Percentiles rank a stretch among this genome's conserved stretches.
These are phyloP conservation scores for Yamadazyma triangularis DNA, from an alignment of 1,139 yeast genomes.

Conservation along the genomic window DNA sequence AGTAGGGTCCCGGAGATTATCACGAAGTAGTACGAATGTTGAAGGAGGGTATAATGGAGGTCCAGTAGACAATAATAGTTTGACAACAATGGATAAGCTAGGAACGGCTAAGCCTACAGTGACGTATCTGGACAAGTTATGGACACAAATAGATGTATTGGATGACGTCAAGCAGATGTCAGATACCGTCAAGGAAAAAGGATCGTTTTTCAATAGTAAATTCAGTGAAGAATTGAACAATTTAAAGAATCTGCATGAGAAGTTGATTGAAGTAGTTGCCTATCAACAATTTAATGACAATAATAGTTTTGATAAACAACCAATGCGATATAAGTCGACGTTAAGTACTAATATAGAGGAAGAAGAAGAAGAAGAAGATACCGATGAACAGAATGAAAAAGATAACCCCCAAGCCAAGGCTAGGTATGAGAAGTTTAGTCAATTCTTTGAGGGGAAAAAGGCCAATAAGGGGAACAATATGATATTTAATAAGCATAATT, in stretches of 20 bases:
- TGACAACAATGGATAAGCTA: constrained; percentile 38
- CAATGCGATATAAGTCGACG: constrained; percentile 18
- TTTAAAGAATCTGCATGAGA: constrained; percentile 58
- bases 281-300: constrained; percentile 25
- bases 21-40: constrained; percentile 24
- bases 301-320: constrained; percentile 11
- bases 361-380: constrained; percentile 9
- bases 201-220: constrained; percentile 58
- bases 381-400: no score
- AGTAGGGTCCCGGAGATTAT: constrained; percentile 16
- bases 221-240: constrained; percentile 54
- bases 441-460: constrained; percentile 17
- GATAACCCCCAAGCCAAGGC: neutral
- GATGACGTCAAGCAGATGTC: constrained; percentile 76
- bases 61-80: constrained; percentile 22
- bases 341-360: constrained; percentile 3
- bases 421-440: constrained; percentile 15
- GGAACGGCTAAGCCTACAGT: constrained; percentile 49
- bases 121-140: constrained; percentile 65
- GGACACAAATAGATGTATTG: constrained; percentile 86
- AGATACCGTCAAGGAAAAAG: constrained; percentile 44
- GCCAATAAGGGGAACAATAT: constrained; percentile 7
- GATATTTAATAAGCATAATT: constrained; percentile 27
- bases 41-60: constrained; percentile 9
- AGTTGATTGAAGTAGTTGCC: constrained; percentile 54